Evolutionary conservation across 164 flowering plant species (phyloP), one percentile per base, ranked within the genome.

Genomic region (Saururus chinensis): DNA sequence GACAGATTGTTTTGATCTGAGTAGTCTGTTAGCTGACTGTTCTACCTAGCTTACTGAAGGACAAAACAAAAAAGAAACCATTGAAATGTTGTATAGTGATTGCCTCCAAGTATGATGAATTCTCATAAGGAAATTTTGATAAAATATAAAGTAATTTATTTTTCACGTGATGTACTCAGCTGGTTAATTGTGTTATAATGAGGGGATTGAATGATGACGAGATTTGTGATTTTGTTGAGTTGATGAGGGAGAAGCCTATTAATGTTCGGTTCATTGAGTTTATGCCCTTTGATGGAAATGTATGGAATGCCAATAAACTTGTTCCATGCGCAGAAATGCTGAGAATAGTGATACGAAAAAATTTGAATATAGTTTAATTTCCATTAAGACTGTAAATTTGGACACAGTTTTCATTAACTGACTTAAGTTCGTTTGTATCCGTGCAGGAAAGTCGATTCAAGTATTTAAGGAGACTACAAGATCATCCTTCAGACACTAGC

Each of bases 241-340:
- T 93, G 76, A 90, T 97, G 16, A 81, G 85, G 19, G 80, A 87
- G 19, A 93, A 76, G 62, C 95, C 95, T 14, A 86, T 77, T 60
- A 88, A 93, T 80, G 73, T 93, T 12, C 86, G 97, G 58, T 93
- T 93, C 69, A 93, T 93, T 68, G 99, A 93, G 84, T 93, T 93
- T 70, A 90, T 93, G 99, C 99, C 99, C 55, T 93, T 93, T 71
- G 97, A 93, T 79, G 99, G 99, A 63, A 93, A 93, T 77, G 92
- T 90, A 59, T 93, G 99, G 99, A 90, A 88, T 71, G 89, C 82
- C 55, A 90, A 93, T 84, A 93, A 88, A 76, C 91, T 93, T 26
- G 91, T 93, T 61, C 80, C 99, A 20, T 93, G 85, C 67, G 60
- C 88, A 9, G 99, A 93, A 67, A 84, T 93, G 87, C 57, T 82